phyloP scores from a whole-genome alignment of 805 yeast genomes.

The Pichia eremophila region DNA sequence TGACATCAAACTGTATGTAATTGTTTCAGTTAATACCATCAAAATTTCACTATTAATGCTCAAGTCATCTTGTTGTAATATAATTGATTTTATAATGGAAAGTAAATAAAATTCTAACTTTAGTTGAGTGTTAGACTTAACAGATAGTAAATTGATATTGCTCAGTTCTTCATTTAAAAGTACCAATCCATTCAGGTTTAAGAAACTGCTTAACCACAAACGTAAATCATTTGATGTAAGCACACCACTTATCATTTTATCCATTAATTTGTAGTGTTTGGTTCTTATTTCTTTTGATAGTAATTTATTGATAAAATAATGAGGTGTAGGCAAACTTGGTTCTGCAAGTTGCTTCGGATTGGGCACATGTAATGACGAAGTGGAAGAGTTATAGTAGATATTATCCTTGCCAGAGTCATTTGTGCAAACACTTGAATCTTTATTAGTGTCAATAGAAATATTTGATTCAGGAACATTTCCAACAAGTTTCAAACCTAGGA shows the following conservation, averaged over 20 bases:
- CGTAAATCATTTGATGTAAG: neutral
- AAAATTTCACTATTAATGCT: conserved; percentile 46
- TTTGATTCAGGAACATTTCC: neutral
- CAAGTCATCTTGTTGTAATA: conserved; percentile 49
- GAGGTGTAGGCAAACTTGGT: conserved; percentile 25
- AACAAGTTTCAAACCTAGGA: no score
- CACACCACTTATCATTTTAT: conserved; percentile 11
- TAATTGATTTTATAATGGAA: conserved; percentile 65
- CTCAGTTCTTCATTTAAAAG: conserved; percentile 62
- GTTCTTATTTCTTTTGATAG: conserved; percentile 31
- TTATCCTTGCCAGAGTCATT: neutral
- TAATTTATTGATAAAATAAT: conserved; percentile 31
- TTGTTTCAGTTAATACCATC: conserved; percentile 42
- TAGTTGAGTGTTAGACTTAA: conserved; percentile 37
- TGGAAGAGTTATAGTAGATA: no score
- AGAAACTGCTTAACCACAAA: conserved; percentile 67
- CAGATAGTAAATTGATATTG: conserved; percentile 33
- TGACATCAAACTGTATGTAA: conserved; percentile 66
- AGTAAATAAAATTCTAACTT: conserved; percentile 72
- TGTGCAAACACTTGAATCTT: neutral
- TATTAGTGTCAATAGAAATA: no score
- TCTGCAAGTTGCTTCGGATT: no score
- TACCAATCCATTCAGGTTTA: conserved; percentile 74
- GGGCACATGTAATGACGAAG: no score
- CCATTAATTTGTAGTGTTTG: conserved; percentile 29